phyloP scores from a whole-genome alignment of 2,329 filamentous ascomycete species.

The Aureobasidium mangrovei region DNA sequence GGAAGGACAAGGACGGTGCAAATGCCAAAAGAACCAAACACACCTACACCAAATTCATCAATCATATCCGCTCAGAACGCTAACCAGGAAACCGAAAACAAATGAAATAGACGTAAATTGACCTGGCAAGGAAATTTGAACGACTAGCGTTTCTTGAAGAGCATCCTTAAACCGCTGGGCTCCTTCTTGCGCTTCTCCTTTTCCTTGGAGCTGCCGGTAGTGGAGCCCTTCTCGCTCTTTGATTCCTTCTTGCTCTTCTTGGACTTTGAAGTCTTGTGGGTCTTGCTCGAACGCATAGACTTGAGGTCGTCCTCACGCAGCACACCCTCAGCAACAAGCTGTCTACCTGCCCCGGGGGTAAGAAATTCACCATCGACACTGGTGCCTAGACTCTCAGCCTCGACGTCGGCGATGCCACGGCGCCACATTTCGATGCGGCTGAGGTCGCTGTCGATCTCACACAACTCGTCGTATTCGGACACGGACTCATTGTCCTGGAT shows the following conservation, averaged over 20 bases:
- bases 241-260: conserved; percentile 25
- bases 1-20: too few relatives aligned
- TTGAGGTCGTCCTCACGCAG: conserved; percentile 42
- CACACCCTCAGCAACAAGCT: conserved; percentile 37
- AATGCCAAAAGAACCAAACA: too few relatives aligned
- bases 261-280: conserved; percentile 15
- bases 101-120: not conserved
- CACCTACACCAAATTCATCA: too few relatives aligned
- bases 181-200: conserved; percentile 27
- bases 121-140: not conserved
- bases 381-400: conserved; percentile 46
- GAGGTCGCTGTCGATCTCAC: conserved; percentile 45
- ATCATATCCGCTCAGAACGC: not conserved
- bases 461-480: conserved; percentile 46
- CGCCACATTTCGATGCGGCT: conserved; percentile 54
- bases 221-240: conserved; percentile 23
- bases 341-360: conserved; percentile 46
- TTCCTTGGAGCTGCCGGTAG: conserved; percentile 14
- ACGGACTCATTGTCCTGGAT: conserved; percentile 23
- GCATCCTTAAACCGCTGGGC: conserved; percentile 32
- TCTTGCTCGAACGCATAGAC: conserved; percentile 34
- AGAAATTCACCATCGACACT: conserved; percentile 59
- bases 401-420: conserved; percentile 52
- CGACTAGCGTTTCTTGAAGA: conserved; percentile 28
- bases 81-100: not conserved